Conservation (phyloP, 169 alveolate genomes). For the Eimeria maxima region DNA sequence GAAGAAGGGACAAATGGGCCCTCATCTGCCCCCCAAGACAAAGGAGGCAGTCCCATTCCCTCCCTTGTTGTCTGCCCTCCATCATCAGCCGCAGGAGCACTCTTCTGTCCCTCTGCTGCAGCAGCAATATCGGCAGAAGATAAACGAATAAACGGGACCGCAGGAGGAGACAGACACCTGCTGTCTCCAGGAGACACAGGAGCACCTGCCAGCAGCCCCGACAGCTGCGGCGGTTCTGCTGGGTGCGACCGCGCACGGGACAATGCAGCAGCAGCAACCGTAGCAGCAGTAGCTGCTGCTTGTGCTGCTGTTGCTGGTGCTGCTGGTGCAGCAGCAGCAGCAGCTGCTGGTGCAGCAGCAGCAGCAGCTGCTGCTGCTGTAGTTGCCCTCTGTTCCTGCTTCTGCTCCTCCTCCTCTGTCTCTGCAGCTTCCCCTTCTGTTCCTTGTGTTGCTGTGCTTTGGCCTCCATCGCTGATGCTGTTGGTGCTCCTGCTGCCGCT, state of each 20-base stretch:
- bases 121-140: neutral
- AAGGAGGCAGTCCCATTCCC: neutral
- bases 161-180: neutral
- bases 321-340: slow-evolving; percentile 48
- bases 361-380: neutral
- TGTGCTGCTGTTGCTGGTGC: slow-evolving; percentile 20
- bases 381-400: neutral
- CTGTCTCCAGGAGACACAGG: neutral
- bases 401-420: neutral
- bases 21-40: neutral
- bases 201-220: neutral
- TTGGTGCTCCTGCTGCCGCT: slow-evolving; percentile 12
- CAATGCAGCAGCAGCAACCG: neutral
- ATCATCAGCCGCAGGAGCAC: neutral
- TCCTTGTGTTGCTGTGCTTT: neutral
- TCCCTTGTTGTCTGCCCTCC: neutral
- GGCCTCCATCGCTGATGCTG: neutral
- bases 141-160: neutral
- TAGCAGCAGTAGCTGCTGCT: neutral
- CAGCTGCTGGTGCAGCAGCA: neutral
- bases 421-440: neutral
- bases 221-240: neutral
- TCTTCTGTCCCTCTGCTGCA: neutral
- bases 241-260: neutral
- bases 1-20: neutral